Evolutionary conservation across 306 rosid species (phyloP).

Genomic region (Prunus mume): DNA sequence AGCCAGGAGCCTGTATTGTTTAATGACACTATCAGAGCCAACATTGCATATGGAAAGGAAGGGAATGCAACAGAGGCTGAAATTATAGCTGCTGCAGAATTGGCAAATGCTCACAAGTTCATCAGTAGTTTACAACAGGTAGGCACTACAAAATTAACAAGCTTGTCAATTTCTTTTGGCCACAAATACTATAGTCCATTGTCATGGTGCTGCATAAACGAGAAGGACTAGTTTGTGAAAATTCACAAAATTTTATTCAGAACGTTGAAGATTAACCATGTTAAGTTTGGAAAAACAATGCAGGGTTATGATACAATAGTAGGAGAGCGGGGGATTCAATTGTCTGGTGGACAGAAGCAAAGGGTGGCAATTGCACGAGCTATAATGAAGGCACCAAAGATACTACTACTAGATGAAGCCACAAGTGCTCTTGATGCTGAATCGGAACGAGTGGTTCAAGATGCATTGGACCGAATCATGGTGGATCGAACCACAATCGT

Average conservation of each 20-base stretch:
- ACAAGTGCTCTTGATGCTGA: conserved; percentile 82
- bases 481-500: conserved; percentile 57
- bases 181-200: neutral
- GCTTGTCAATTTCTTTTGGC: neutral
- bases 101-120: conserved; percentile 64
- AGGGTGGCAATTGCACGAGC: conserved; percentile 70
- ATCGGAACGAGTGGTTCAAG: conserved; percentile 70
- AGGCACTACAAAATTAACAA: neutral
- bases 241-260: neutral
- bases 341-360: conserved; percentile 70
- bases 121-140: conserved; percentile 67
- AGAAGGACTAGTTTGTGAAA: neutral
- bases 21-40: conserved; percentile 54
- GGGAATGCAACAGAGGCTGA: conserved; percentile 61
- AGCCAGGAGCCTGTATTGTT: conserved; percentile 66
- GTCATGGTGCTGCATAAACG: neutral
- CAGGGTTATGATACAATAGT: conserved; percentile 59
- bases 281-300: conserved; percentile 6
- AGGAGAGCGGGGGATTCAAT: conserved; percentile 57
- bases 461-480: conserved; percentile 59
- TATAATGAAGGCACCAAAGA: conserved; percentile 54
- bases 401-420: conserved; percentile 64
- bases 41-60: conserved; percentile 66
- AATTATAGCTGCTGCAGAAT: conserved; percentile 54
- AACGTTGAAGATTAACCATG: neutral